Percentiles rank a stretch among this genome's conserved stretches.
Evolutionary conservation across 495 filamentous ascomycete species (phyloP).

Genomic region (Darksidea phi): DNA sequence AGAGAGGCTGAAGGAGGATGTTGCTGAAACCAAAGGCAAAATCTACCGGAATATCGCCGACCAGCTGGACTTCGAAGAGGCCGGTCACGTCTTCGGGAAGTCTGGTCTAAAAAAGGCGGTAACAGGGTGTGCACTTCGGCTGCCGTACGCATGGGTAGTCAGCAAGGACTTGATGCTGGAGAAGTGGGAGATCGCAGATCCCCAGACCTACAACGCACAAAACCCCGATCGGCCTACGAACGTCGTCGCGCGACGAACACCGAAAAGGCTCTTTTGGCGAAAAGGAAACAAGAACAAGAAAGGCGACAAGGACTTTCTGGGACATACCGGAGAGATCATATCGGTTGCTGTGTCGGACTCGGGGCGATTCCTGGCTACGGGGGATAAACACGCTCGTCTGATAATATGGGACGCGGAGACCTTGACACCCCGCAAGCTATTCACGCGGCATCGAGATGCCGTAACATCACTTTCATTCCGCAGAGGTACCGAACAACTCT

Average conservation of each 20-base stretch:
- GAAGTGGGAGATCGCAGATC: conserved; percentile 76
- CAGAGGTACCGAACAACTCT: conserved; percentile 82
- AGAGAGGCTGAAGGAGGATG: conserved; percentile 83
- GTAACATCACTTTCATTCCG: conserved; percentile 83
- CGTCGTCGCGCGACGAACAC: conserved; percentile 64
- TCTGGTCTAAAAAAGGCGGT: conserved; percentile 67
- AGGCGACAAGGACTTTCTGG: conserved; percentile 61
- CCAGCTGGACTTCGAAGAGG: conserved; percentile 62
- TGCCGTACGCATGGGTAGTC: conserved; percentile 80
- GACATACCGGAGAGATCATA: conserved; percentile 74
- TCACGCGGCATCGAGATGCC: conserved; percentile 86
- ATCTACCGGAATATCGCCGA: conserved; percentile 76
- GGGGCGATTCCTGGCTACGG: conserved; percentile 87
- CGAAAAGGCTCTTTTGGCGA: conserved; percentile 66
- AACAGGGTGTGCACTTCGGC: conserved; percentile 73
- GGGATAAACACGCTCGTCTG: conserved; percentile 74
- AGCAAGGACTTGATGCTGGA: conserved; percentile 78
- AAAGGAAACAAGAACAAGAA: conserved; percentile 50
- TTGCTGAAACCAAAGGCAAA: conserved; percentile 88
- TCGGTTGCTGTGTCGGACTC: conserved; percentile 82
- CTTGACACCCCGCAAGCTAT: conserved; percentile 74
- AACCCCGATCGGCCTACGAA: conserved; percentile 58
- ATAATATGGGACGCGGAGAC: conserved; percentile 82
- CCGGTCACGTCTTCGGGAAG: conserved; percentile 67
- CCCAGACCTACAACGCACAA: conserved; percentile 46